Evolutionary conservation across 805 yeast genomes (phyloP), one percentile per base, ranked within the genome.

Genomic region (Spathaspora arborariae): DNA sequence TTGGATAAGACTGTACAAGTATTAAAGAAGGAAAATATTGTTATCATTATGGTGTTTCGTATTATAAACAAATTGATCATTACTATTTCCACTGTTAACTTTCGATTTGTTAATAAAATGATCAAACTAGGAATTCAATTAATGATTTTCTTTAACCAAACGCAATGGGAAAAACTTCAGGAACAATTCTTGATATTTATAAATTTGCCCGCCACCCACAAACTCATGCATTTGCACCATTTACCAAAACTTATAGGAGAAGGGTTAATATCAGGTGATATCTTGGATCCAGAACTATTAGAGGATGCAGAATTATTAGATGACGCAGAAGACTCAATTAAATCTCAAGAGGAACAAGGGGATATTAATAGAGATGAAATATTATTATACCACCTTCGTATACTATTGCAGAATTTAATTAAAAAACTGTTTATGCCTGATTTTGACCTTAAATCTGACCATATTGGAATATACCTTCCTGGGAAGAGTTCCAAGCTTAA

Each of bases 21-120:
- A 2, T 55, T 48, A 41, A 57, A 54, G 47, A 60, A 58, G 26
- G 73, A 68, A 44, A 56, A 51, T 39, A 43, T 57, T 2, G 43
- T 63, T 19, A 48, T 60, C 20, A 51, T 63, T 2, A 43, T 51
- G 5, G 45, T 61, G 2, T 56, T 82, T 39, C 67, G 68, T 44
- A 59, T 82, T 13, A 58, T 77, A 15, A 82, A 82, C 56, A 70
- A 67, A 30, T 53, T 74, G 3, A 52, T 82, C 5, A 51, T 75
- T 0, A 60, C 66, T n/a, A 56, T 74, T 4, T 66, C 79, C 2
- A 70, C 76, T 0, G 57, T 66, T 4, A 68, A 78, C 52, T 56
- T 75, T 5, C 45, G 56, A 4, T 56, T 67, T 18, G 68, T 77
- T 2, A 54, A 73, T 49, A 52, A 56, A 16, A 51, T 81, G 2